These are phyloP conservation scores for Erucastrum elatum DNA, from an alignment of 345 rosid species.

Conservation along the genomic window DNA sequence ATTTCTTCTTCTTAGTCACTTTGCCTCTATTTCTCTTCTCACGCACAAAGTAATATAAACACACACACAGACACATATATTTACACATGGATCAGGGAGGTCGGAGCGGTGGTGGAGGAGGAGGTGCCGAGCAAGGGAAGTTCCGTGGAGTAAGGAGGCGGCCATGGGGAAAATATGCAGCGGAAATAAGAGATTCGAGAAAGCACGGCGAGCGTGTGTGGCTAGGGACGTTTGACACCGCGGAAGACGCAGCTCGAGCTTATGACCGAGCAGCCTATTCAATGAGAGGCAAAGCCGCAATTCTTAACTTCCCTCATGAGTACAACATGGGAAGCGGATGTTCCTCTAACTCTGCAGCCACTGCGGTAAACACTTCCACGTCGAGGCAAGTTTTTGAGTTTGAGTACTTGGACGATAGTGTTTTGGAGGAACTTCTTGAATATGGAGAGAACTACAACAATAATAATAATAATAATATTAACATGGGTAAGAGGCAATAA, in stretches of 20 bases:
- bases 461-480: conserved; percentile 39
- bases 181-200: conserved; percentile 77
- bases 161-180: conserved; percentile 92
- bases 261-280: conserved; percentile 81
- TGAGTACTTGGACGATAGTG: conserved; percentile 68
- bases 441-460: conserved; percentile 26
- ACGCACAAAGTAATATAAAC: not conserved
- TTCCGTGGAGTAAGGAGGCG: conserved; percentile 76
- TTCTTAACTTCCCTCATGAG: conserved; percentile 78
- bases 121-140: conserved; percentile 45
- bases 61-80: not conserved
- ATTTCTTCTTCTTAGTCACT: conserved; percentile 5
- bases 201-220: conserved; percentile 74
- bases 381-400: conserved; percentile 66
- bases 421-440: conserved; percentile 75
- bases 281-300: conserved; percentile 72
- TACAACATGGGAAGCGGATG: conserved; percentile 44
- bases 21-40: not conserved
- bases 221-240: conserved; percentile 87
- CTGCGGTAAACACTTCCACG: conserved; percentile 30
- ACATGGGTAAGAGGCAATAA: conserved; percentile 57
- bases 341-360: conserved; percentile 9
- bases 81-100: conserved; percentile 37
- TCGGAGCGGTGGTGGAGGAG: conserved; percentile 25
- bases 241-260: conserved; percentile 86